Percentiles rank a stretch among this genome's conserved stretches.
These are phyloP conservation scores for Bonia amplexicaulis DNA, from an alignment of 176 grass and related monocot genomes.

Conservation along the genomic window DNA sequence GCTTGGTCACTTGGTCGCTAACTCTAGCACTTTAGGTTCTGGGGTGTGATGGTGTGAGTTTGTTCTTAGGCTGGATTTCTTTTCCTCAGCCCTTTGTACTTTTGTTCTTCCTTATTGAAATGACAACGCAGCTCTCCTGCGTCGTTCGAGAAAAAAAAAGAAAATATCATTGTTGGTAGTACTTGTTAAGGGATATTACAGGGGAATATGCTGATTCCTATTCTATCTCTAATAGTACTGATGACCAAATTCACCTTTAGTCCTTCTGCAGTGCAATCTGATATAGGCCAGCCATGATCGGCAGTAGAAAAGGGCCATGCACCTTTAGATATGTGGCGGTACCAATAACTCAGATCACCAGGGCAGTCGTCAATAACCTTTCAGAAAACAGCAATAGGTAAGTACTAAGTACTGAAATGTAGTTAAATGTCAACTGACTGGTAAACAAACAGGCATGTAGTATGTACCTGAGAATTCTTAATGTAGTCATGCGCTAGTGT, in stretches of 20 bases:
- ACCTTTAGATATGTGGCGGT: conserved; percentile 98
- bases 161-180: no score
- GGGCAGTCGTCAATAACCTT: conserved; percentile 84
- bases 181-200: no score
- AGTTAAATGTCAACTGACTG: background rate
- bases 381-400: conserved; percentile 19
- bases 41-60: no score
- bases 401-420: background rate
- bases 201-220: no score
- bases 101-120: no score
- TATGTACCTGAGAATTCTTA: conserved; percentile 62
- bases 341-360: conserved; percentile 70
- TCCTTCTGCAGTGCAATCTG: conserved; percentile 96
- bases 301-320: conserved; percentile 92
- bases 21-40: no score
- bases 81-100: no score
- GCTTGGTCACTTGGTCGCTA: no score
- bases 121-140: no score
- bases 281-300: conserved; percentile 95
- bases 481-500: conserved; percentile 69
- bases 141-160: no score
- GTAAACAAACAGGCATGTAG: background rate
- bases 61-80: no score
- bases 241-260: conserved; percentile 49
- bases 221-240: background rate